A percentile compares a stretch with the other conserved stretches of the same genome.
Conservation (phyloP, 2,329 filamentous ascomycete species). For the Beauveria brongniartii region DNA sequence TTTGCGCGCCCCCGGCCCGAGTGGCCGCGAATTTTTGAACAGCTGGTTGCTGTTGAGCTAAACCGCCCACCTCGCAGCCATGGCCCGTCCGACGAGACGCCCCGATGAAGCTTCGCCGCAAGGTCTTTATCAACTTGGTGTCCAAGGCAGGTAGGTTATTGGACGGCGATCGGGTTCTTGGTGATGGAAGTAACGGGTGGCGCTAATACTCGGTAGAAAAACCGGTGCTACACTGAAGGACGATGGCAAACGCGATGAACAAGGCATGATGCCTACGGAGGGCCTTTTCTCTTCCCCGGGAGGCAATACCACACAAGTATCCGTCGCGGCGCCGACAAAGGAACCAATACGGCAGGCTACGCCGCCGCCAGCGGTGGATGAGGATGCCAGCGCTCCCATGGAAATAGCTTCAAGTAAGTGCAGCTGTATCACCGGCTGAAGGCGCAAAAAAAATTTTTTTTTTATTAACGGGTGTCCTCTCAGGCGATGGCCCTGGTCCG, state of each 20-base stretch:
- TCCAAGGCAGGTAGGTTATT: conserved; percentile 29
- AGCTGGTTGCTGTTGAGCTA: not conserved
- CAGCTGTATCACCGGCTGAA: conserved; percentile 9
- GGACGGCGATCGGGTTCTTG: not conserved
- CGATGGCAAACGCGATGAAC: conserved; percentile 72
- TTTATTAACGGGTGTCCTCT: conserved; percentile 17
- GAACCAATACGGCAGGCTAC: not conserved
- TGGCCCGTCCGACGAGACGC: conserved; percentile 26
- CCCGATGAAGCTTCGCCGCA: conserved; percentile 23
- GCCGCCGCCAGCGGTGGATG: conserved; percentile 17
- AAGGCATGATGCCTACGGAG: conserved; percentile 85
- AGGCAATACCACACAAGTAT: conserved; percentile 16
- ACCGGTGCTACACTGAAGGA: conserved; percentile 80
- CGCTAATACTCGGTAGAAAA: conserved; percentile 50
- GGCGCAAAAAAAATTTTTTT: not conserved
- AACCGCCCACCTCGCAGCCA: conserved; percentile 11
- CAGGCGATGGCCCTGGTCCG: conserved; percentile 47
- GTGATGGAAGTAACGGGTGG: not conserved
- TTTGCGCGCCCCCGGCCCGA: not conserved
- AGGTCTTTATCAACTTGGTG: conserved; percentile 27
- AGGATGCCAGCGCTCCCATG: conserved; percentile 40
- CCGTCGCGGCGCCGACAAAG: not conserved
- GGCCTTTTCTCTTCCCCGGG: conserved; percentile 82
- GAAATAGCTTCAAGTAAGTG: conserved; percentile 42
- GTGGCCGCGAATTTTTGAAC: not conserved